phyloP scores from a whole-genome alignment of 2,329 filamentous ascomycete genomes.

The Didymella keratinophila region DNA sequence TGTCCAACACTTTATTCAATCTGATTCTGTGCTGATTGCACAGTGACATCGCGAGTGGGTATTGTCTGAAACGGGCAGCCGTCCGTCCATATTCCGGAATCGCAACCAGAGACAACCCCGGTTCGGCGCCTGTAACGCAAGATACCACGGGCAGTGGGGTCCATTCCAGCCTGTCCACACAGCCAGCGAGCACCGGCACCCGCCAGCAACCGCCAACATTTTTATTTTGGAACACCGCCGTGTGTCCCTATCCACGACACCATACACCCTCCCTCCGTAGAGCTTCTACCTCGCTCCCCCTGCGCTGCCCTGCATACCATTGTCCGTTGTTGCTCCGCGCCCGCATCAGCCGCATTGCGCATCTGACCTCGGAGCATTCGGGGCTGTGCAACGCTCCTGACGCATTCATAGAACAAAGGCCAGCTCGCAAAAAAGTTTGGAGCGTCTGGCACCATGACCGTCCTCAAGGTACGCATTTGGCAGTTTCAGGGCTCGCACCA shows the following conservation, averaged over 20 bases:
- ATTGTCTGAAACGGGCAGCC: slow-evolving; percentile 17
- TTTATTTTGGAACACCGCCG: slow-evolving; percentile 24
- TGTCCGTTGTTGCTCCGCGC: slow-evolving; percentile 5
- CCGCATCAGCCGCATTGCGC: slow-evolving; percentile 29
- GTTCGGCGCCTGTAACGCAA: slow-evolving; percentile 22
- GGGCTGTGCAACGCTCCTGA: slow-evolving; percentile 34
- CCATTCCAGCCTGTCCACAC: slow-evolving; percentile 34
- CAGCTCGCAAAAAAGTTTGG: slow-evolving; percentile 6
- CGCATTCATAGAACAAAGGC: slow-evolving; percentile 24
- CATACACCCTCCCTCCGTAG: background rate
- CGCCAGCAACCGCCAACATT: slow-evolving; percentile 16
- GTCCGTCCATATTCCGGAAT: slow-evolving; percentile 5
- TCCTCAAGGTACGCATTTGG: slow-evolving; percentile 46
- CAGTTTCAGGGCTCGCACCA: background rate
- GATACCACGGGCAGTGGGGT: slow-evolving; percentile 26
- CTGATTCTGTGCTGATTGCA: slow-evolving; percentile 3
- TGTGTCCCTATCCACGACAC: slow-evolving; percentile 5
- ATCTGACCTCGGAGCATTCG: slow-evolving; percentile 25
- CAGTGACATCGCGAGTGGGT: slow-evolving; percentile 17
- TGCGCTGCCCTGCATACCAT: slow-evolving; percentile 27
- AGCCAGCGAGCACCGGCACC: slow-evolving; percentile 22
- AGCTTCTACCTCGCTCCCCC: too few relatives aligned
- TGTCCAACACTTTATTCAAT: background rate
- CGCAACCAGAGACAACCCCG: slow-evolving; percentile 30
- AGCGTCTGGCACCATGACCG: slow-evolving; percentile 45